Evolutionary conservation across 2,329 filamentous ascomycete genomes (phyloP).

Genomic region (Fusarium temperatum): DNA sequence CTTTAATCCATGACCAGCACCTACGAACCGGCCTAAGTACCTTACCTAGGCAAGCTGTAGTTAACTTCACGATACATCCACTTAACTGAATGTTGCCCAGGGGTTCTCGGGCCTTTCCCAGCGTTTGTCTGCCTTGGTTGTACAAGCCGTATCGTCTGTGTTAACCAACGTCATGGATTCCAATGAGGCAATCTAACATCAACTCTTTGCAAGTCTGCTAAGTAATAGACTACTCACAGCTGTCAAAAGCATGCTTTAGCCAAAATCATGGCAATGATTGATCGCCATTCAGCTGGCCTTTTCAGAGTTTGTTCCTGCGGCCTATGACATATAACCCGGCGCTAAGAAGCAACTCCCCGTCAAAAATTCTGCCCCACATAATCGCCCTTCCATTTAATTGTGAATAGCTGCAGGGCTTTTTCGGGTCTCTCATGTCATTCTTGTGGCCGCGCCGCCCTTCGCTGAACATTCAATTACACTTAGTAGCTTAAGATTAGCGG

Average conservation of each 20-base stretch:
- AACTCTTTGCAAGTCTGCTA: neutral
- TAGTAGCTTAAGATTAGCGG: neutral
- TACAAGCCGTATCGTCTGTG: neutral
- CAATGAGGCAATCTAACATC: neutral
- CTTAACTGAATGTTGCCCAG: neutral
- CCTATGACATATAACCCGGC: conserved; percentile 14
- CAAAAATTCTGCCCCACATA: conserved; percentile 19
- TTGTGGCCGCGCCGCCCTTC: neutral
- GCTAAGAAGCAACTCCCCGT: conserved; percentile 32
- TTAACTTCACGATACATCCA: neutral
- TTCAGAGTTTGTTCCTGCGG: conserved; percentile 18
- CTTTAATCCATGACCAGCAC: neutral
- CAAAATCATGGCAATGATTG: neutral
- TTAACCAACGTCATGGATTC: too few species aligned
- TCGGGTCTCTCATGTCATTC: neutral
- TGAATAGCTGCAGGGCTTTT: conserved; percentile 22
- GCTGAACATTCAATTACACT: neutral
- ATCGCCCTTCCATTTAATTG: neutral
- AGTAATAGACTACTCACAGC: neutral
- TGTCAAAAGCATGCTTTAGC: neutral
- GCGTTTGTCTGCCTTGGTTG: neutral
- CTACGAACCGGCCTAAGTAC: neutral
- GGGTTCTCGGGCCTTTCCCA: neutral
- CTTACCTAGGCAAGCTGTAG: neutral
- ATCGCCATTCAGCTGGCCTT: neutral